Evolutionary conservation across 1,284 basidiomycete species (phyloP).

Genomic region (Chiua sp.): DNA sequence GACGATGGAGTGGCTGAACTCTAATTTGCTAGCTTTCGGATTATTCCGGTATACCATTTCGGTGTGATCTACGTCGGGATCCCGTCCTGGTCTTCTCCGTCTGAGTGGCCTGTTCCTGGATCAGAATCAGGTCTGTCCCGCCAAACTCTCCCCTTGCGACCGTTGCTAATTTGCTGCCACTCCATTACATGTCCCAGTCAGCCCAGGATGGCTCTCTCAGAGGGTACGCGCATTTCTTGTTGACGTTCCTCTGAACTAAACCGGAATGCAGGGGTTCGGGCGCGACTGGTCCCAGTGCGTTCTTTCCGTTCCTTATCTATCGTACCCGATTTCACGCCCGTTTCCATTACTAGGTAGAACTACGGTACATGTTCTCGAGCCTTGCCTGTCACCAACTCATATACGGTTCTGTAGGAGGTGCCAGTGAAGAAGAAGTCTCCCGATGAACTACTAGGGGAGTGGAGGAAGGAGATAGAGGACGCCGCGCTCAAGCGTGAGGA

Average conservation of each 20-base stretch:
- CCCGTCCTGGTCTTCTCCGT: too few relatives aligned
- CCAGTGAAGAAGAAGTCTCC: too few relatives aligned
- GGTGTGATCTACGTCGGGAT: too few relatives aligned
- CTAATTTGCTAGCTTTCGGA: slow-evolving; percentile 37
- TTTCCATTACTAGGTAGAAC: slow-evolving; percentile 3
- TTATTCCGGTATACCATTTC: slow-evolving; percentile 18
- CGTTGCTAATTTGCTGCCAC: too few relatives aligned
- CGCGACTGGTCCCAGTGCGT: slow-evolving; percentile 7
- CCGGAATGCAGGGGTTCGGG: slow-evolving; percentile 4
- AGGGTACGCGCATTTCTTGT: too few relatives aligned
- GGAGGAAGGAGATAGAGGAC: slow-evolving; percentile 4
- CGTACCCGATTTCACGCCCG: not conserved
- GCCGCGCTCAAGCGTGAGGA: not conserved
- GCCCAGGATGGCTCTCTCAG: too few relatives aligned
- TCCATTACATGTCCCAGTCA: too few relatives aligned
- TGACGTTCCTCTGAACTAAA: not conserved
- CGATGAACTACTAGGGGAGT: too few relatives aligned
- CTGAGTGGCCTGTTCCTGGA: too few relatives aligned
- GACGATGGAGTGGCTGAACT: slow-evolving; percentile 38
- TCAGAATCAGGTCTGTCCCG: too few relatives aligned
- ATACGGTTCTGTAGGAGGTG: not conserved
- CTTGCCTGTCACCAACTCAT: not conserved
- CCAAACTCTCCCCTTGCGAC: too few relatives aligned
- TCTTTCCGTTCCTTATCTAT: not conserved
- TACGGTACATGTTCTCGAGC: not conserved